Conservation (phyloP, 225 moss, liverwort and hornwort species). For the Pleurozium schreberi region DNA sequence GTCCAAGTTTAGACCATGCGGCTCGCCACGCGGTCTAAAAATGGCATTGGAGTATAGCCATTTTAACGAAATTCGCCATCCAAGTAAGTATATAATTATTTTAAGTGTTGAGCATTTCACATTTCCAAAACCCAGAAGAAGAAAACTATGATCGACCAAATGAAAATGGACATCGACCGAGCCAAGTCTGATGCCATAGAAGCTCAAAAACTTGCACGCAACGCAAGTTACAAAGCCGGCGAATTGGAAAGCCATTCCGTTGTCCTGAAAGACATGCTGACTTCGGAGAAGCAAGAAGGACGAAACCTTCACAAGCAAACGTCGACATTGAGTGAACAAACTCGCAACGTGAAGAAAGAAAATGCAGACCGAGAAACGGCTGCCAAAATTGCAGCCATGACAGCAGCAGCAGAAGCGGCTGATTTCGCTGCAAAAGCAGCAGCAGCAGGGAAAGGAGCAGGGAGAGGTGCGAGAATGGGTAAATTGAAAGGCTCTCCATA, state of each 20-base stretch:
- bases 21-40: too few species aligned
- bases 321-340: not conserved
- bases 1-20: too few species aligned
- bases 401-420: not conserved
- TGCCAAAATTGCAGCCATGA: not conserved
- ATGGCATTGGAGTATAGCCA: too few species aligned
- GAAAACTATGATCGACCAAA: not conserved
- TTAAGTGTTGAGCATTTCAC: too few species aligned
- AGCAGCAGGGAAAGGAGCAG: too few species aligned
- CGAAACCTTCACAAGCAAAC: not conserved
- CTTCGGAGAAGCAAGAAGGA: not conserved
- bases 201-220: not conserved
- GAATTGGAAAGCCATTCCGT: not conserved
- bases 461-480: not conserved
- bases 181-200: not conserved
- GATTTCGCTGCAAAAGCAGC: not conserved
- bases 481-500: not conserved
- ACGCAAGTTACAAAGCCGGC: not conserved
- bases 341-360: not conserved
- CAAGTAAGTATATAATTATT: too few species aligned
- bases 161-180: not conserved
- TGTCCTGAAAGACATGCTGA: not conserved
- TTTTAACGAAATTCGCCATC: too few species aligned
- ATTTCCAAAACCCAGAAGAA: not conserved
- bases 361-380: not conserved